These are phyloP conservation scores for Trichoderma sp. DNA, from an alignment of 2,329 filamentous ascomycete genomes.

Conservation along the genomic window DNA sequence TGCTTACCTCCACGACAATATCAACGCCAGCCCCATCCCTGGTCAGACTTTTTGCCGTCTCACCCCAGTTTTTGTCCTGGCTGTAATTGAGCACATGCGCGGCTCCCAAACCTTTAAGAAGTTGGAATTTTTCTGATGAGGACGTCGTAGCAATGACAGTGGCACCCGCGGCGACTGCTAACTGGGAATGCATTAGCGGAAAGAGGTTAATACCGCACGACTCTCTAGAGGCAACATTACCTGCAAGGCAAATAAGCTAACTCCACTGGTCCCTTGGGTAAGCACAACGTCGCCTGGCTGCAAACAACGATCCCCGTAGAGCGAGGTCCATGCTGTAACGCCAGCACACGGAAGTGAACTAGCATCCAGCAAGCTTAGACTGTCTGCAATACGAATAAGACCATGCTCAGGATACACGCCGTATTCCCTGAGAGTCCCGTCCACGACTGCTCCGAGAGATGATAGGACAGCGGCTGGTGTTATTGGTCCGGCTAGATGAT, in stretches of 20 bases:
- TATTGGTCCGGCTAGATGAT: background rate
- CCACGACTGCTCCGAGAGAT: background rate
- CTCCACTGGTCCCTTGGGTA: background rate
- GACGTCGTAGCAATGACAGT: background rate
- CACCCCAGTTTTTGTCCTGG: background rate
- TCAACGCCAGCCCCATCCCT: background rate
- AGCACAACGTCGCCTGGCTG: background rate
- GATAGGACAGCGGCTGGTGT: background rate
- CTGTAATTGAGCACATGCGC: background rate
- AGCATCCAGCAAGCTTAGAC: background rate
- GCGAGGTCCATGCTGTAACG: background rate
- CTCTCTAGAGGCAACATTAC: background rate
- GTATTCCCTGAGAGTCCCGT: background rate
- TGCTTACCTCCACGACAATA: background rate
- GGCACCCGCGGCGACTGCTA: background rate
- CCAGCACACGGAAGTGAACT: background rate
- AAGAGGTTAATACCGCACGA: background rate
- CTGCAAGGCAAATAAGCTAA: background rate
- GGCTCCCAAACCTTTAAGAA: background rate
- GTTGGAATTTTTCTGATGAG: background rate
- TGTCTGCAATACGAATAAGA: background rate
- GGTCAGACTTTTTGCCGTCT: background rate
- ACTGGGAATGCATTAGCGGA: background rate
- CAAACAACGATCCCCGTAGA: background rate
- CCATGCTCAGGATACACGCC: background rate